Evolutionary conservation across 2,329 filamentous ascomycete species (phyloP).

Genomic region (Alternaria novae-zelandiae): DNA sequence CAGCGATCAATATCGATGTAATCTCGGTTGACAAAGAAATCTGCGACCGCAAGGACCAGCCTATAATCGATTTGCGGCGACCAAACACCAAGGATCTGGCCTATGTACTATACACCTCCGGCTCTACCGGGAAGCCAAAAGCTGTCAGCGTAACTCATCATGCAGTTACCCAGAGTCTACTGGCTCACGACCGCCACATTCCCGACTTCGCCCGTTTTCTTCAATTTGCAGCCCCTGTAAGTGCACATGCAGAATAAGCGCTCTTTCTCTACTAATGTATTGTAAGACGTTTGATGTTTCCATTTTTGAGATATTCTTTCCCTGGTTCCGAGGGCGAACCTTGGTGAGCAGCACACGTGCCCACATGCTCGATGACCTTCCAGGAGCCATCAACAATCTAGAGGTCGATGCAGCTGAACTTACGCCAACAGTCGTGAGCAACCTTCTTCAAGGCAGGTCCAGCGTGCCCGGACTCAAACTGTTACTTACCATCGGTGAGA

Average conservation of each 20-base stretch:
- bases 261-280: background rate
- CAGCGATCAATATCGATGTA: conserved; percentile 43
- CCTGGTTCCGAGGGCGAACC: conserved; percentile 74
- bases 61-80: background rate
- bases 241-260: background rate
- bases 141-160: conserved; percentile 82
- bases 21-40: conserved; percentile 53
- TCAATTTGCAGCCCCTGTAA: conserved; percentile 79
- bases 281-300: conserved; percentile 83
- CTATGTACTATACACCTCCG: conserved; percentile 94
- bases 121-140: conserved; percentile 87
- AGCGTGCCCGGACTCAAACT: conserved; percentile 72
- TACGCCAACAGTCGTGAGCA: conserved; percentile 85
- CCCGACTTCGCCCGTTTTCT: conserved; percentile 80
- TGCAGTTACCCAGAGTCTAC: conserved; percentile 79
- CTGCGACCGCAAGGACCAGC: conserved; percentile 27
- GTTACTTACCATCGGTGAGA: conserved; percentile 88
- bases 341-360: conserved; percentile 73
- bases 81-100: conserved; percentile 60
- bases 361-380: conserved; percentile 76
- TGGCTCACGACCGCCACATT: conserved; percentile 81
- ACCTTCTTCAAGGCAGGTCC: conserved; percentile 71
- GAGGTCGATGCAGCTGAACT: conserved; percentile 84
- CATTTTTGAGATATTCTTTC: conserved; percentile 94
- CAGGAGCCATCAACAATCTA: conserved; percentile 68